Conservation (phyloP, 2,329 filamentous ascomycete genomes). For the Diplodia sapinea region DNA sequence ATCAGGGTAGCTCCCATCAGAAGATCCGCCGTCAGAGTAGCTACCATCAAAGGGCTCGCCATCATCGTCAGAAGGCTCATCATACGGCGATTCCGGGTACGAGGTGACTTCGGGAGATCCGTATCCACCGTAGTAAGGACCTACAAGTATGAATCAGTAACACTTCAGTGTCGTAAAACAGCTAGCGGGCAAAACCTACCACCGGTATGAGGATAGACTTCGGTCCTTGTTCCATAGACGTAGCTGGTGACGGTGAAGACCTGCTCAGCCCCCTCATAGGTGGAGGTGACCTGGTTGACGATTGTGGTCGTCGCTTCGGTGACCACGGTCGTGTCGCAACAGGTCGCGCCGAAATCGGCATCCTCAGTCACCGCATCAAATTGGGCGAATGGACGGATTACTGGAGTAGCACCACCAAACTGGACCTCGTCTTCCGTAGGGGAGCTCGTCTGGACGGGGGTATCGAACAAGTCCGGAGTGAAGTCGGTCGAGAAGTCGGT, state of each 20-base stretch:
- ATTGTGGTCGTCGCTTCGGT: slow-evolving; percentile 1
- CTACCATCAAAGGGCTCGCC: not conserved
- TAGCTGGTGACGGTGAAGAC: not conserved
- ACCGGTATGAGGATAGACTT: not conserved
- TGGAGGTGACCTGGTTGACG: not conserved
- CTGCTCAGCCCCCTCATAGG: not conserved
- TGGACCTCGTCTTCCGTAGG: too few species aligned
- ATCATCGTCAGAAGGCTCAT: not conserved
- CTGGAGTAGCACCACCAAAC: not conserved
- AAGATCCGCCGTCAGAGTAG: too few species aligned
- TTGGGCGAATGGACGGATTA: not conserved
- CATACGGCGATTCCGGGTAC: not conserved
- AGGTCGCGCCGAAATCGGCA: not conserved
- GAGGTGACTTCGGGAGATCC: not conserved
- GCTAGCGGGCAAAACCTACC: not conserved
- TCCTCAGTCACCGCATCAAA: not conserved
- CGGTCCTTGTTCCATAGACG: not conserved
- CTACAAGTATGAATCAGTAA: too few species aligned
- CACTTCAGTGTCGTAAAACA: not conserved
- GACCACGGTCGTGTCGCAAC: slow-evolving; percentile 7
- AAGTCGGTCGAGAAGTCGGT: too few species aligned
- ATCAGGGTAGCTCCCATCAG: too few species aligned
- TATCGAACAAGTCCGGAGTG: too few species aligned
- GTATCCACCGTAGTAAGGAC: not conserved
- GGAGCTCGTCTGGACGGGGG: too few species aligned